Conservation (phyloP, 805 yeast genomes). For the Cyberlindnera amylophila region DNA sequence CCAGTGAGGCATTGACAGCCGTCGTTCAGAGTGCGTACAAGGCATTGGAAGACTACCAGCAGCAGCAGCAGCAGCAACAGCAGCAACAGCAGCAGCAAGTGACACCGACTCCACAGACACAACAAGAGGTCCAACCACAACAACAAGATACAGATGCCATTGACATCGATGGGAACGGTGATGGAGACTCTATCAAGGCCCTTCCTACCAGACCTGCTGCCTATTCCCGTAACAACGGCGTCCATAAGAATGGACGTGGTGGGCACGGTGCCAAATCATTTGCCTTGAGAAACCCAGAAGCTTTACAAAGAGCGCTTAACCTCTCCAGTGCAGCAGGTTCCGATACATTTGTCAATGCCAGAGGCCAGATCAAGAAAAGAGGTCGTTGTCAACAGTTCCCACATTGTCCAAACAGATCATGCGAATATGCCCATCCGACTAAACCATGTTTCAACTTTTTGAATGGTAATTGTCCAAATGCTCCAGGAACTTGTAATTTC, state of each 20-base stretch:
- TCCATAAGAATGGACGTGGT: constrained; percentile 14
- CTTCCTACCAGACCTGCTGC: constrained; percentile 21
- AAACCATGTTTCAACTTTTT: constrained; percentile 72
- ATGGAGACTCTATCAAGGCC: constrained; percentile 1
- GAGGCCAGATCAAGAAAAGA: constrained; percentile 44
- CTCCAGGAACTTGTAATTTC: constrained; percentile 77
- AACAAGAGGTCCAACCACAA: constrained; percentile 5
- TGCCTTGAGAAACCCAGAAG: constrained; percentile 28
- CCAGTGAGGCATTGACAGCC: constrained; percentile 52
- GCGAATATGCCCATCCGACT: constrained; percentile 78
- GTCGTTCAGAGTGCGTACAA: constrained; percentile 55
- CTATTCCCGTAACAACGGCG: constrained; percentile 6
- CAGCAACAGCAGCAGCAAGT: constrained; percentile 21
- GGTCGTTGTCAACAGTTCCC: constrained; percentile 73
- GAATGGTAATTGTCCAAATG: constrained; percentile 57
- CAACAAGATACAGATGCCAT: constrained; percentile 4
- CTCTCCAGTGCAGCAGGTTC: constrained; percentile 31
- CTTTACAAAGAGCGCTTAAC: constrained; percentile 37
- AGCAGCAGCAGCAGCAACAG: constrained; percentile 15
- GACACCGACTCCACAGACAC: constrained; percentile 10
- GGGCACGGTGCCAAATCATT: constrained; percentile 15
- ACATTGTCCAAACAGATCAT: constrained; percentile 62
- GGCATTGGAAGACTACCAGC: constrained; percentile 43
- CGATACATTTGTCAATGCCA: constrained; percentile 25
- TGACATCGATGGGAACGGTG: constrained; percentile 1